Base-by-base conservation (phyloP, 2,329 filamentous ascomycete species). In the Chalaropsis ovoidea region DNA sequence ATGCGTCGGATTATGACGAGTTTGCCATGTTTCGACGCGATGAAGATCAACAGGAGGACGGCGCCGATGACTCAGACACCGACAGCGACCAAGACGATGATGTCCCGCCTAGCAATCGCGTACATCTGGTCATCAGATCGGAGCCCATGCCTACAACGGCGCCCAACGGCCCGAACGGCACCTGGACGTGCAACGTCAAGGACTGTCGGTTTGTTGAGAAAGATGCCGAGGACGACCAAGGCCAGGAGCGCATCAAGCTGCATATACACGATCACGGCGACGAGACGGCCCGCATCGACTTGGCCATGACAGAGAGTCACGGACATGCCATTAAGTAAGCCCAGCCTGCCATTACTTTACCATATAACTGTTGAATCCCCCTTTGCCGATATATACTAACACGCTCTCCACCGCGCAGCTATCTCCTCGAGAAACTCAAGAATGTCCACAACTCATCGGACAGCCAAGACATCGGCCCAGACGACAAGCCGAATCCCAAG, bases 141-240 rank as follows among this genome's bases (percentile, higher is more conserved):
- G 80, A 83, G 65, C 77, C 74, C 61, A 70, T 82, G 11, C 81
- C 81, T 0, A 78, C 79, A 3, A 75, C 76, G 7, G 74, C 72
- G 2, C 78, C 82, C 0, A 76, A 78, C 42, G 85, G 82, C 0
- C 81, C 83, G 0, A 79, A 84, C 67, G 81, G 86, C 64, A 84
- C 83, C 0, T 90, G 87, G 86, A 77, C 76, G 0, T 90, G 87
- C 70, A 80, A 81, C 3, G 79, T 86, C 68, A 81, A 84, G 77
- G 84, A 81, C 27, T 90, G 87, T 70, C 76, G 76, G 45, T 85
- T 85, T 69, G 78, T 85, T 49, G 83, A 89, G 11, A 85, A 85
- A 68, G 80, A 79, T 1, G 83, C 83, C n/a, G 80, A 83, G 56
- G 78, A 81, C 52, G 74, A 79, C 2, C 77, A 79, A 0, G 82